Percentiles rank a stretch among this genome's conserved stretches.
Evolutionary conservation across 177 flowering plant species (phyloP).

Genomic region (Tripterygium wilfordii): DNA sequence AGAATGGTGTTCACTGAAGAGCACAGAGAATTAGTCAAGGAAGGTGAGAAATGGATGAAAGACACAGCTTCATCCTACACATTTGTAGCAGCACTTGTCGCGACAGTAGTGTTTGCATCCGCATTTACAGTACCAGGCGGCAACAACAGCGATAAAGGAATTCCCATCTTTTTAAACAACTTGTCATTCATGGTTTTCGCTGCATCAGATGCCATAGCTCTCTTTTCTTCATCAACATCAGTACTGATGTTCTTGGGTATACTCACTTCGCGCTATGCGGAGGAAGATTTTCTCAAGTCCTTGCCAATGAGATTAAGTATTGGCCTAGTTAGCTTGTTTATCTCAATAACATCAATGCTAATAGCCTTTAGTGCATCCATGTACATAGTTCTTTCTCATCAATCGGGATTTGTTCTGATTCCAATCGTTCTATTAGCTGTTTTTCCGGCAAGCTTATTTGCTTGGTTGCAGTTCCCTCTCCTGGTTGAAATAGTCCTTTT

Average conservation of each 20-base stretch:
- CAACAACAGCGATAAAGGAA: neutral
- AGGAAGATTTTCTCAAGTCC: conserved; percentile 8
- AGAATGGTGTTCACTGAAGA: conserved; percentile 5
- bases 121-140: conserved; percentile 5
- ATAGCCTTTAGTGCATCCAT: conserved; percentile 8
- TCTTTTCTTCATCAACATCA: neutral
- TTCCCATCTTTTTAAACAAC: neutral
- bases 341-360: conserved; percentile 14
- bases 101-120: conserved; percentile 5
- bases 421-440: neutral
- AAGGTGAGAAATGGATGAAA: conserved; percentile 22
- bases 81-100: conserved; percentile 13
- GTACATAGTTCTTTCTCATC: neutral
- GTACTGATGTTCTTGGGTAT: conserved; percentile 8
- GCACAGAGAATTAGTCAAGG: conserved; percentile 5
- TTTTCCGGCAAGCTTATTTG: conserved; percentile 6
- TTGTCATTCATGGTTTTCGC: neutral
- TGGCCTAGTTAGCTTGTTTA: conserved; percentile 8
- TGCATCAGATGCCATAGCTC: neutral
- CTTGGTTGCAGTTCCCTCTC: conserved; percentile 7
- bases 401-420: neutral
- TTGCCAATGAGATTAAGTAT: conserved; percentile 12
- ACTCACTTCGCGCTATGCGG: conserved; percentile 18
- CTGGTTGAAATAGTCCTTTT: conserved; percentile 4
- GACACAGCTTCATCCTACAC: conserved; percentile 7